Base-by-base conservation (phyloP, 2,329 filamentous ascomycete genomes). In the Aspergillus awamori region DNA sequence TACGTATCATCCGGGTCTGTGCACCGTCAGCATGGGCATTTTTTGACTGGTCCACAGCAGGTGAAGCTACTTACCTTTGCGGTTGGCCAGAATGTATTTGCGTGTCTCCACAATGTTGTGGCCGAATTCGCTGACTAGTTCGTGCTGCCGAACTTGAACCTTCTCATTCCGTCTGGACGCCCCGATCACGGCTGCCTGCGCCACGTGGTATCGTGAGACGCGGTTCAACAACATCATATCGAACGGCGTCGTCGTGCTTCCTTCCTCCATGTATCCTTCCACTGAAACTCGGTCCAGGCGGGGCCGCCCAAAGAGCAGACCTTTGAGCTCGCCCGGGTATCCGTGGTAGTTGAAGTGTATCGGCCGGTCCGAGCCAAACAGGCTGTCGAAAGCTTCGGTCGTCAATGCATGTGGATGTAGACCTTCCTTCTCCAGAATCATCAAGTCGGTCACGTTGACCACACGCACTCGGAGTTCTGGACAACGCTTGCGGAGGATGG, bases 281-380 rank as follows among this genome's bases (percentile, higher is more conserved):
- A 89, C 82, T 0, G 74, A 81, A 62, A 88, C 81, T 2, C 85
- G 80, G 5, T 84, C 78, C 15, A 84, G 67, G 8, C 77, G 74
- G 0, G 79, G 79, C 0, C 86, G 79, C 0, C 85, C 86, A 67
- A 89, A 89, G 2, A 89, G 72, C 26, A 89, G 70, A 0, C 86
- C 86, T 61, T 85, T 82, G 58, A 90, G 72, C 69, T 89, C 87
- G 1, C 81, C 80, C 4, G 81, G 74, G 66, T 90, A 89, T 10
- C 87, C 87, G 66, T 90, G 87, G 68, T 89, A 90, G 72, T 89
- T 89, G 76, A 90, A 87, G 69, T 86, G 82, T 5, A 89, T 78
- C 0, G 81, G 80, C 24, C 72, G 77, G 64, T 89, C 82, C 0
- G 74, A 59, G 0, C 86, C 88, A 69, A 89, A 89, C 36, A 89